These are phyloP conservation scores for Leucoagaricus sp. DNA, from an alignment of 1,284 basidiomycete species.

Conservation along the genomic window DNA sequence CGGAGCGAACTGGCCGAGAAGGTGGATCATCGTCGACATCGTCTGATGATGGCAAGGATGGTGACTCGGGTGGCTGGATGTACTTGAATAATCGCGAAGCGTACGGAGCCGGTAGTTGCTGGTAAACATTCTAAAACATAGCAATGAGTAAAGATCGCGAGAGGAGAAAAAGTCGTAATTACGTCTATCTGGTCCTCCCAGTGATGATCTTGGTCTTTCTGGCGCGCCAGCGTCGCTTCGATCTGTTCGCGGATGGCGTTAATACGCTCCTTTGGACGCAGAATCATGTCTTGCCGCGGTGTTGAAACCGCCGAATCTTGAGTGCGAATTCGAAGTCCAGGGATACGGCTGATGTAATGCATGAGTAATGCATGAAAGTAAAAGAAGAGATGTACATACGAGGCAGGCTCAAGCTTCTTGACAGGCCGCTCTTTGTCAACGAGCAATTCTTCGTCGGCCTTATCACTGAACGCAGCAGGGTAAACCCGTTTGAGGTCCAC, in stretches of 20 bases:
- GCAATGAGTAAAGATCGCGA: conserved; percentile 10
- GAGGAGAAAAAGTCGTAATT: conserved; percentile 25
- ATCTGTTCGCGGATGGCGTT: conserved; percentile 63
- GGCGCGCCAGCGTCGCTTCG: conserved; percentile 65
- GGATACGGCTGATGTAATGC: conserved; percentile 38
- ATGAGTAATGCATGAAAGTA: conserved; percentile 11
- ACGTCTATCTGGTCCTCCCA: conserved; percentile 90
- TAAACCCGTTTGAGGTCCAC: conserved; percentile 82
- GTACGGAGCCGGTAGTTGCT: conserved; percentile 48
- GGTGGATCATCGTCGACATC: conserved; percentile 30
- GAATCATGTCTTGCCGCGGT: conserved; percentile 46
- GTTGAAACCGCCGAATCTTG: conserved; percentile 36
- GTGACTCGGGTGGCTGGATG: conserved; percentile 40
- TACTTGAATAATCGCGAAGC: conserved; percentile 66
- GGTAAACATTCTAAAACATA: conserved; percentile 57
- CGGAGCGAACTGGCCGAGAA: conserved; percentile 44
- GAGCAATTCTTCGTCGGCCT: conserved; percentile 83
- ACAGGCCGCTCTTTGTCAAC: conserved; percentile 72
- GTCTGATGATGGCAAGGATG: conserved; percentile 31
- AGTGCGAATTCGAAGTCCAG: conserved; percentile 54
- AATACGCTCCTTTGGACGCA: conserved; percentile 69
- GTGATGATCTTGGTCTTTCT: conserved; percentile 75
- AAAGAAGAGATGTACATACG: conserved; percentile 38
- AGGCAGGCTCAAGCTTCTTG: conserved; percentile 53
- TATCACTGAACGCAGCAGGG: conserved; percentile 64